A percentile compares a stretch with the other conserved stretches of the same genome.
These are phyloP conservation scores for Elongisporangium prolatum DNA, from an alignment of 352 stramenopile species.

Conservation along the genomic window DNA sequence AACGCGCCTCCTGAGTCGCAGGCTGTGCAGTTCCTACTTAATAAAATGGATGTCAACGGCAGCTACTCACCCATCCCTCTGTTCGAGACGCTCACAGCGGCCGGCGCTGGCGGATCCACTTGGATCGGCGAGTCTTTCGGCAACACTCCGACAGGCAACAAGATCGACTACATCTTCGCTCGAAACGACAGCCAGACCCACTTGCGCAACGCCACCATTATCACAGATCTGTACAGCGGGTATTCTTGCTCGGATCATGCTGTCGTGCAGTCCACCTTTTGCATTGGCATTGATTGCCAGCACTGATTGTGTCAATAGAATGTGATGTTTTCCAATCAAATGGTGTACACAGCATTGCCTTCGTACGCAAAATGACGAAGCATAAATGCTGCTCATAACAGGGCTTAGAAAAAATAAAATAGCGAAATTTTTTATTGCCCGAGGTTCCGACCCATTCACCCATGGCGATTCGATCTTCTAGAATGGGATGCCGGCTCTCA, in stretches of 20 bases:
- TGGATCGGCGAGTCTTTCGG: constrained; percentile 63
- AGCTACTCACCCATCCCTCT: constrained; percentile 35
- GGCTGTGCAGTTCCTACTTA: constrained; percentile 38
- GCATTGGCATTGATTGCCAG: constrained; percentile 33
- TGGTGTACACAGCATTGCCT: too few relatives aligned
- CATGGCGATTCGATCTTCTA: too few relatives aligned
- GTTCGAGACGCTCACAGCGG: constrained; percentile 55
- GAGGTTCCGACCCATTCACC: too few relatives aligned
- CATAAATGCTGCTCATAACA: too few relatives aligned
- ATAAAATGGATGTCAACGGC: constrained; percentile 17
- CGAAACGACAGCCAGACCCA: constrained; percentile 41
- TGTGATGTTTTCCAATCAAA: too few relatives aligned
- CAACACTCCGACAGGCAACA: constrained; percentile 18
- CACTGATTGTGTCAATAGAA: constrained; percentile 12
- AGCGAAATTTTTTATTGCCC: too few relatives aligned
- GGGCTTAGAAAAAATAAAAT: too few relatives aligned
- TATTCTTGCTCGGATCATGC: constrained; percentile 67
- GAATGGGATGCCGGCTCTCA: too few relatives aligned
- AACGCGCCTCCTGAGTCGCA: constrained; percentile 33
- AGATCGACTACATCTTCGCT: constrained; percentile 72
- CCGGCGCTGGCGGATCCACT: constrained; percentile 32
- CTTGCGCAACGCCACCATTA: constrained; percentile 30
- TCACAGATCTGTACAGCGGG: constrained; percentile 40
- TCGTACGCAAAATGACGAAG: too few relatives aligned
- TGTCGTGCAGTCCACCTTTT: constrained; percentile 52